Base-by-base conservation (phyloP, 1,284 basidiomycete genomes). In the Ceratobasidium sp. region DNA sequence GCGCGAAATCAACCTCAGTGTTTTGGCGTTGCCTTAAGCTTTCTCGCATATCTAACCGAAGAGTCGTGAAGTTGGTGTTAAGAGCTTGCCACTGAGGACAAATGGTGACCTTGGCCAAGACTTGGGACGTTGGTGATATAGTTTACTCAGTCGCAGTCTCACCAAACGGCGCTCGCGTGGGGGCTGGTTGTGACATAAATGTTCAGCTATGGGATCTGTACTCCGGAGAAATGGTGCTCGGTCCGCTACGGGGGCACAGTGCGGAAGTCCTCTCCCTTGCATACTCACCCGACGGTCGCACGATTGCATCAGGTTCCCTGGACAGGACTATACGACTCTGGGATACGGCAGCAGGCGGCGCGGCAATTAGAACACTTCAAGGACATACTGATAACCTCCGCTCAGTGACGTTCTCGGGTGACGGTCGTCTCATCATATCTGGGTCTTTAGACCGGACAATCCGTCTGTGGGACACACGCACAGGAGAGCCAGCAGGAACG, bases 191-290 rank as follows among this genome's bases (percentile, higher is more conserved):
- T 33, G 33, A 4, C 33, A 2, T 1, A 4, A 33, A 33, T 33
- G 33, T 33, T 33, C 33, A 33, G 4, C 1, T 33, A 33, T 33
- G 33, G 33, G 33, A 33, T 4, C 33, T 33, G 33, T 4, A 33
- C 33, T 33, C 33, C 33, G 33, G 4, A 2, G 33, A 33, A 33
- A 33, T 40, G 38, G 15, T 70, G 6, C 40, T 12, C 10, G 66
- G 40, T 17, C 38, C 71, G 17, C 5, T 77, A 20, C 40, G 64
- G 17, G 74, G 77, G 12, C 77, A 78, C 46, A 78, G 76, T 38
- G 38, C 50, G 20, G 1, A n/a, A 13, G 61, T 78, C 40, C 17
- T 2, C 3, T 54, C 4, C n/a, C 46, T 68, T 15, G 62, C 64
- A 7, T 77, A 54, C 48, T 77, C 75, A 3, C 46, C 65, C 17